Conservation (phyloP, 768 basidiomycete genomes). For the Rhizopogon rudus region DNA sequence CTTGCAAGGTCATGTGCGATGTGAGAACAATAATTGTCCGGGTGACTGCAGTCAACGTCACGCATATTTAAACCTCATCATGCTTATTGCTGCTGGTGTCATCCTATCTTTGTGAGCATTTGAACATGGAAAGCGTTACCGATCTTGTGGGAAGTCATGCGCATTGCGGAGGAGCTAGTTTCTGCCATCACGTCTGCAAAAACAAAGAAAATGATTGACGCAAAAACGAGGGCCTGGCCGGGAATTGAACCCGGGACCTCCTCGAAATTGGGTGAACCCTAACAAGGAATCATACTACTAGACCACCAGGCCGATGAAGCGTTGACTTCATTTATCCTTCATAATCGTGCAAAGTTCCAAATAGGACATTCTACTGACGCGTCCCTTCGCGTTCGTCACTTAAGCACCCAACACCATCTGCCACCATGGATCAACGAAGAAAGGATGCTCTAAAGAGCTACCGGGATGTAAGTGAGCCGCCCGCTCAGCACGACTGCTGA, state of each 20-base stretch:
- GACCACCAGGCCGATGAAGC: slow-evolving; percentile 39
- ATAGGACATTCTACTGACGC: slow-evolving; percentile 1
- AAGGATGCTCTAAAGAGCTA: slow-evolving; percentile 73
- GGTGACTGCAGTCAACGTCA: no score
- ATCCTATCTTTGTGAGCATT: slow-evolving; percentile 76
- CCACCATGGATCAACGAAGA: slow-evolving; percentile 63
- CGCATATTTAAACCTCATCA: no score
- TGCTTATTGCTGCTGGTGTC: no score
- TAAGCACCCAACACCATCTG: slow-evolving; percentile 43
- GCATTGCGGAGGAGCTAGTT: no score
- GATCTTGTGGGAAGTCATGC: slow-evolving; percentile 42
- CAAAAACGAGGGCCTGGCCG: slow-evolving; percentile 39
- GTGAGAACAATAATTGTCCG: no score
- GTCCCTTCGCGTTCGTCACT: neutral
- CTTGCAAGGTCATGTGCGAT: no score
- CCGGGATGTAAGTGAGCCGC: slow-evolving; percentile 51
- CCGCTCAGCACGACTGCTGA: neutral
- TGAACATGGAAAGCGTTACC: slow-evolving; percentile 77
- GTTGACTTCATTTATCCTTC: rapidly evolving
- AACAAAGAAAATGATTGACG: no score
- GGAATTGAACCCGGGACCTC: slow-evolving; percentile 61
- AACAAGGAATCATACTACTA: slow-evolving; percentile 54
- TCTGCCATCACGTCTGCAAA: no score
- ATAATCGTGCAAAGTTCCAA: neutral
- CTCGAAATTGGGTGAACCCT: slow-evolving; percentile 39